phyloP scores from a whole-genome alignment of 2,329 filamentous ascomycete species.

The Lecanicillium sp. region DNA sequence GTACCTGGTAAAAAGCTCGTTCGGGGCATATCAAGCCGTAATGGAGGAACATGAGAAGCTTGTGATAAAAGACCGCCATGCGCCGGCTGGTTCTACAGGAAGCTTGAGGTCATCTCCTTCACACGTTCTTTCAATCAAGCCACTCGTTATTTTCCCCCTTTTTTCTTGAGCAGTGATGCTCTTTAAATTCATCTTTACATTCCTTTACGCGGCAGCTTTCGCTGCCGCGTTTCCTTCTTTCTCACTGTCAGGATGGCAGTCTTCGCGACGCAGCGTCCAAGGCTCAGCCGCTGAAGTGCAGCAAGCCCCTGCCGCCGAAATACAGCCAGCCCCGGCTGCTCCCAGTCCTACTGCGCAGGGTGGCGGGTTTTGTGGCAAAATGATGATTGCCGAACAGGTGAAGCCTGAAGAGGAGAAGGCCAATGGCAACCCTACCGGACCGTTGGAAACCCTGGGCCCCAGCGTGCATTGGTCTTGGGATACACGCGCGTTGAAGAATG shows the following conservation, averaged over 20 bases:
- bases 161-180: constrained; percentile 7
- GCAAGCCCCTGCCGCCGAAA: no score
- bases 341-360: neutral
- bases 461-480: constrained; percentile 23
- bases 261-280: neutral
- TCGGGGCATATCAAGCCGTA: neutral
- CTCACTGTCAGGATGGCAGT: constrained; percentile 1
- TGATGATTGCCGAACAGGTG: neutral
- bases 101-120: no score
- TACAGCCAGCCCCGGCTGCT: neutral
- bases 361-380: neutral
- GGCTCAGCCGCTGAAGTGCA: neutral
- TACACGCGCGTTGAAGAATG: constrained; percentile 19
- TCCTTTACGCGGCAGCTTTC: constrained; percentile 3
- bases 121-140: neutral
- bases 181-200: constrained; percentile 5
- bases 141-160: neutral
- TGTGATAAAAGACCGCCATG: neutral
- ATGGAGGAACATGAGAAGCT: neutral
- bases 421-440: neutral
- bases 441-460: constrained; percentile 2
- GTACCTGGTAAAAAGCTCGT: neutral
- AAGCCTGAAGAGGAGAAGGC: neutral
- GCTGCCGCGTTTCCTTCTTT: constrained; percentile 8
- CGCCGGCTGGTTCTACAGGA: no score